Percentiles rank a stretch among this genome's conserved stretches.
Evolutionary conservation across 345 rosid genomes (phyloP).

Genomic region (Carallia pectinifolia): DNA sequence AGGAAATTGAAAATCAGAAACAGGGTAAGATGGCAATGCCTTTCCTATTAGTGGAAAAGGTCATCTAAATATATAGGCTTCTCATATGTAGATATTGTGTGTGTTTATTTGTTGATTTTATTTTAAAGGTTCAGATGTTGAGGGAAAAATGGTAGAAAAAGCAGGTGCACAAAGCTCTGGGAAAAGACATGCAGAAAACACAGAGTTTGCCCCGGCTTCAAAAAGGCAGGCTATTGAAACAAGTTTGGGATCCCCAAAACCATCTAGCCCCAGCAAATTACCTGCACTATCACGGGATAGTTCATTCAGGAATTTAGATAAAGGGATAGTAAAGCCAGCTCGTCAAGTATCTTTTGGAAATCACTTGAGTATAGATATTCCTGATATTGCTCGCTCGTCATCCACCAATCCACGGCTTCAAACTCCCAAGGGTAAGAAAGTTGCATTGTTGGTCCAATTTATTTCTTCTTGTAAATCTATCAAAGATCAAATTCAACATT

Average conservation of each 20-base stretch:
- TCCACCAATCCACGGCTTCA: conserved; percentile 45
- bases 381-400: conserved; percentile 46
- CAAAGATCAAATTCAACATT: background rate
- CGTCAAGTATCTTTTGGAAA: conserved; percentile 42
- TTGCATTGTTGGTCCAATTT: background rate
- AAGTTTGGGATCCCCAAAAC: conserved; percentile 61
- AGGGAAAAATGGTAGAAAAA: conserved; percentile 44
- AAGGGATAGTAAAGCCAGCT: conserved; percentile 53
- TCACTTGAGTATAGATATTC: conserved; percentile 37
- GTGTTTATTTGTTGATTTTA: conserved; percentile 20
- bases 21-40: conserved; percentile 44
- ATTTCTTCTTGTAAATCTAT: background rate
- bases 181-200: conserved; percentile 59
- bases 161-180: conserved; percentile 38
- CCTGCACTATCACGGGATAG: conserved; percentile 44
- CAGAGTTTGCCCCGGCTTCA: conserved; percentile 42
- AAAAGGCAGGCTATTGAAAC: conserved; percentile 64
- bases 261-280: conserved; percentile 45
- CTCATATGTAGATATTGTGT: too few species aligned
- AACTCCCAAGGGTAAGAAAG: conserved; percentile 52
- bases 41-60: too few species aligned
- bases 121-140: conserved; percentile 50
- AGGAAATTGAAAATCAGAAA: conserved; percentile 64
- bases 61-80: too few species aligned
- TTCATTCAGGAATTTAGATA: conserved; percentile 34